Evolutionary conservation across 306 rosid genomes (phyloP).

Genomic region (Amphicarpaea edgeworthii): DNA sequence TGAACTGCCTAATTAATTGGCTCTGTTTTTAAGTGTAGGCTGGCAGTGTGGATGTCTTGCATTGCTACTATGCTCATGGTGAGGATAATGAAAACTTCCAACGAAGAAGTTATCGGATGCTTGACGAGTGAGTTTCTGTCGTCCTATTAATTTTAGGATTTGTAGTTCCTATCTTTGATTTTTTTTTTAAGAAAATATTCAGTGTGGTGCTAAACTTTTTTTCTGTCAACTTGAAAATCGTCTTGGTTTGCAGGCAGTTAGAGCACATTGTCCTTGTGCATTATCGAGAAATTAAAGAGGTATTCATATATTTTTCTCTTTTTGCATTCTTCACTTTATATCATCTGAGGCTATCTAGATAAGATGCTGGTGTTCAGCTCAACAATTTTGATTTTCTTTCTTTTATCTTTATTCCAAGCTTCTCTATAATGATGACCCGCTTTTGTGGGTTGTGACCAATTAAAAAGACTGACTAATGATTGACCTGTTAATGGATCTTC

Average conservation of each 20-base stretch:
- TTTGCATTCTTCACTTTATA: constrained; percentile 6
- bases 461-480: neutral
- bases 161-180: constrained; percentile 23
- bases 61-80: constrained; percentile 86
- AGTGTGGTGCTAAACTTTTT: neutral
- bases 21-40: constrained; percentile 55
- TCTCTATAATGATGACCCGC: neutral
- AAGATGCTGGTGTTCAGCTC: constrained; percentile 21
- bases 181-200: constrained; percentile 14
- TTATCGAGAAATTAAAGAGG: constrained; percentile 76
- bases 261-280: constrained; percentile 87
- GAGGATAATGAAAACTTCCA: constrained; percentile 75
- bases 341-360: constrained; percentile 9
- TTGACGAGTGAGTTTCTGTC: constrained; percentile 65
- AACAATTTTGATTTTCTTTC: constrained; percentile 3
- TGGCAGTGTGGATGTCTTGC: constrained; percentile 73
- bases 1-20: too few species aligned
- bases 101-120: constrained; percentile 87
- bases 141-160: constrained; percentile 15
- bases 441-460: constrained; percentile 31
- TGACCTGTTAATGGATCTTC: constrained; percentile 21
- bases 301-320: constrained; percentile 31
- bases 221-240: constrained; percentile 23
- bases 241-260: constrained; percentile 61
- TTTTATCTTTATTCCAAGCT: constrained; percentile 16